These are phyloP conservation scores for Platanthera guangdongensis DNA, from an alignment of 106 monocot species.

Conservation along the genomic window DNA sequence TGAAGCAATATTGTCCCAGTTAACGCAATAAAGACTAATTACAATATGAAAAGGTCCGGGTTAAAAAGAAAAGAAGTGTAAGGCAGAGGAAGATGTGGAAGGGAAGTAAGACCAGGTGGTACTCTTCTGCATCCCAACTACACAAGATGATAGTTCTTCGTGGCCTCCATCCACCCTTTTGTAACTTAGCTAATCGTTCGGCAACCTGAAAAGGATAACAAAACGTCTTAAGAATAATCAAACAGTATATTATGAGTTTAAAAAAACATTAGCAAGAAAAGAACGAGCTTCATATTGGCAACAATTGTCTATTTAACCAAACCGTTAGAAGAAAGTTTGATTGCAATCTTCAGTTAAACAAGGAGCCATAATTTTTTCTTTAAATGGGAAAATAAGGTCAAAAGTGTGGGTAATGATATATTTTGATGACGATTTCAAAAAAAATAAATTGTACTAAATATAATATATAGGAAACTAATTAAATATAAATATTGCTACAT, in stretches of 20 bases:
- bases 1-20: constrained; percentile 10
- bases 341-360: too few species aligned
- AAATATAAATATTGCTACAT: too few species aligned
- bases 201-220: constrained; percentile 24
- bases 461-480: too few species aligned
- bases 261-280: neutral
- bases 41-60: neutral
- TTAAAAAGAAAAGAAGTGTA: neutral
- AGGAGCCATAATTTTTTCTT: too few species aligned
- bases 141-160: constrained; percentile 55
- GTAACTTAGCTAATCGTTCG: constrained; percentile 36
- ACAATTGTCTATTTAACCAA: too few species aligned
- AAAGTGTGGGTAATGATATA: too few species aligned
- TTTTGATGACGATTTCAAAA: too few species aligned
- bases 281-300: too few species aligned
- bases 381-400: too few species aligned
- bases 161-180: constrained; percentile 58
- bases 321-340: too few species aligned
- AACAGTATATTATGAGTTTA: neutral
- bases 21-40: neutral
- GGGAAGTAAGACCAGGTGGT: constrained; percentile 45
- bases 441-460: too few species aligned
- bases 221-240: neutral
- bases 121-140: constrained; percentile 72
- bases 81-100: constrained; percentile 2